A percentile compares a stretch with the other conserved stretches of the same genome.
These are phyloP conservation scores for Nicotiana knightiana DNA, from an alignment of 257 asterid genomes.

Conservation along the genomic window DNA sequence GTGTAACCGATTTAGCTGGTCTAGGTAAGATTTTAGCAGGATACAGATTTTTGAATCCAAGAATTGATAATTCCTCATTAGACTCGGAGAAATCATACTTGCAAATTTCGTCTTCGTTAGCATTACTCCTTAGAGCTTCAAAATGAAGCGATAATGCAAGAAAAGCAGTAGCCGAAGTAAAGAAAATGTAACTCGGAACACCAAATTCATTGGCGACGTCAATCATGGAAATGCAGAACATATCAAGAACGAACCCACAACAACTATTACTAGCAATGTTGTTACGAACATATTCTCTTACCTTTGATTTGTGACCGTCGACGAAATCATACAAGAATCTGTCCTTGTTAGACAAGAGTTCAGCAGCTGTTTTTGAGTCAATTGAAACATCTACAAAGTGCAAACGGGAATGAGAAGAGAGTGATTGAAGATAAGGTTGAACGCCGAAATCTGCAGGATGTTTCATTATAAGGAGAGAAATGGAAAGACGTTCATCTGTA, in stretches of 20 bases:
- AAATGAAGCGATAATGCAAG: conserved; percentile 12
- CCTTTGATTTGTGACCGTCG: not conserved
- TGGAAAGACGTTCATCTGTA: not conserved
- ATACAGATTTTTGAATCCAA: conserved; percentile 19
- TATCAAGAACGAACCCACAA: conserved; percentile 15
- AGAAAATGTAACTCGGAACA: conserved; percentile 9
- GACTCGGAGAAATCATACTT: not conserved
- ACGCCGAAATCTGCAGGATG: conserved; percentile 16
- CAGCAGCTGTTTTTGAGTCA: not conserved
- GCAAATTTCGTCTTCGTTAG: not conserved
- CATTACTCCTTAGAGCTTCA: not conserved
- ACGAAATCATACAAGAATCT: conserved; percentile 3
- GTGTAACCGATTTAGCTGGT: not conserved
- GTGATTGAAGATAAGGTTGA: not conserved
- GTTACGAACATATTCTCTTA: not conserved
- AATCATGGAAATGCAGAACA: conserved; percentile 12
- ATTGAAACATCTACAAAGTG: conserved; percentile 1
- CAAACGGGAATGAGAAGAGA: not conserved
- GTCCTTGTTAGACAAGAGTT: conserved; percentile 8
- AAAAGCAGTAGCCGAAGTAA: conserved; percentile 4
- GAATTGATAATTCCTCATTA: conserved; percentile 7
- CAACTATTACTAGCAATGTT: not conserved
- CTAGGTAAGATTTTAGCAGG: conserved; percentile 29
- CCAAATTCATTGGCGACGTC: conserved; percentile 18
- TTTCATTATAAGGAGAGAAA: conserved; percentile 16